Base-by-base conservation (phyloP, 1,284 basidiomycete genomes). In the Stereum hirsutum region DNA sequence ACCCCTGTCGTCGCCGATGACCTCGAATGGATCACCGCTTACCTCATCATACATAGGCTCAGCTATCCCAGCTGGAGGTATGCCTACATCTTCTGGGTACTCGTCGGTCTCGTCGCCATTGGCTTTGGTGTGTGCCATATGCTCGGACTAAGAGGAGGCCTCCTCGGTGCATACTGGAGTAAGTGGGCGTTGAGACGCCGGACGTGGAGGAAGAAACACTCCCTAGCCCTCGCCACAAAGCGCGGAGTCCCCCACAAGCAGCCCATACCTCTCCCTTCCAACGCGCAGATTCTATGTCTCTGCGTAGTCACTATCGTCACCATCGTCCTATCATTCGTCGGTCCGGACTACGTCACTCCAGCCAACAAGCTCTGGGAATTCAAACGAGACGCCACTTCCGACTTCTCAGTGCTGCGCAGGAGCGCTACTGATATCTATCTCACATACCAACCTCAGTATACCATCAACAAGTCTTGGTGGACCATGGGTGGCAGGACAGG, bases 401-500 rank as follows among this genome's bases (percentile, higher is more conserved):
- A 41, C 36, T n/a, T n/a, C n/a, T 41, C 41, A 49, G 52, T 34
- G 53, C 57, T 44, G 44, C 53, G 32, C 49, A 20, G 32, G 27
- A 45, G 3, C 26, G 42, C 23, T 62, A 63, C 39, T 54, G 62
- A 34, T 43, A 54, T 3, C 66, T 61, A 52, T 46, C 47, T 28
- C 57, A 57, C 33, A 39, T 68, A 59, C 39, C 63, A 65, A 45
- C 71, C 78, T 2, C 64, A 73, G 50, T 77, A 81, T 60, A 75
- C 77, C 41, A 80, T 92, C 54, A 51, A 62, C 41, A 89, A 88
- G 58, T 73, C 81, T 3, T 79, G 79, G 65, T 93, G 89, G 89
- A 84, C 87, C 0, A 68, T 78, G 0, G 84, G 81, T 14, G 77
- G 75, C 24, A 70, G 89, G 19, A 75, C 80, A 7, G 89, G 89